Evolutionary conservation across 106 monocot genomes (phyloP).

Genomic region (Ottelia alismoides): DNA sequence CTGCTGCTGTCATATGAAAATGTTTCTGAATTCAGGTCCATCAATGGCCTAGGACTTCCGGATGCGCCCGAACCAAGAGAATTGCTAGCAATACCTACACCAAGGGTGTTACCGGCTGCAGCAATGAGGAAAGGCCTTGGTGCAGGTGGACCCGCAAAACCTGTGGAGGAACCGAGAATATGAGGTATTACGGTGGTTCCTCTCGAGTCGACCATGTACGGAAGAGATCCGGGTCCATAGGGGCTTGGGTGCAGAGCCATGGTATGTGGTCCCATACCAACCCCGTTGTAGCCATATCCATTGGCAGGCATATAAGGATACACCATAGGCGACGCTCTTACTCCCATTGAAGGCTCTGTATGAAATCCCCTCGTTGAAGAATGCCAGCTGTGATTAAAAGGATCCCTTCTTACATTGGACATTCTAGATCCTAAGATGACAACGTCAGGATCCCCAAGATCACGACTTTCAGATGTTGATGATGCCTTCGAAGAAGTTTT

Average conservation of each 20-base stretch:
- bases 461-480: constrained; percentile 7
- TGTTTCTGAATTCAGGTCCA: constrained; percentile 53
- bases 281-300: constrained; percentile 17
- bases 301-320: constrained; percentile 19
- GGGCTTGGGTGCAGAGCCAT: constrained; percentile 18
- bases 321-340: constrained; percentile 18
- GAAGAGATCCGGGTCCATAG: constrained; percentile 22
- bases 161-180: constrained; percentile 9
- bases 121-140: constrained; percentile 20
- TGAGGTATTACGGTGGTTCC: constrained; percentile 24
- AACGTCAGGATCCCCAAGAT: constrained; percentile 21
- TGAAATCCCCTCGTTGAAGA: constrained; percentile 13
- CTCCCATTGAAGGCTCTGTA: constrained; percentile 4
- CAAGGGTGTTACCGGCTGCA: constrained; percentile 9
- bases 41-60: too few species aligned
- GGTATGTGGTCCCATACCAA: constrained; percentile 9
- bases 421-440: constrained; percentile 46
- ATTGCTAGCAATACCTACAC: constrained; percentile 19
- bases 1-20: constrained; percentile 9
- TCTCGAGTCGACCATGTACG: constrained; percentile 36
- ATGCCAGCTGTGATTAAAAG: constrained; percentile 1
- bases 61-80: constrained; percentile 19
- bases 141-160: constrained; percentile 8
- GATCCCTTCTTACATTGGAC: constrained; percentile 21
- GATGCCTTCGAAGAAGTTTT: constrained; percentile 11